Base-by-base conservation (phyloP, 2,329 filamentous ascomycete species). In the Penicillium brasilianum region DNA sequence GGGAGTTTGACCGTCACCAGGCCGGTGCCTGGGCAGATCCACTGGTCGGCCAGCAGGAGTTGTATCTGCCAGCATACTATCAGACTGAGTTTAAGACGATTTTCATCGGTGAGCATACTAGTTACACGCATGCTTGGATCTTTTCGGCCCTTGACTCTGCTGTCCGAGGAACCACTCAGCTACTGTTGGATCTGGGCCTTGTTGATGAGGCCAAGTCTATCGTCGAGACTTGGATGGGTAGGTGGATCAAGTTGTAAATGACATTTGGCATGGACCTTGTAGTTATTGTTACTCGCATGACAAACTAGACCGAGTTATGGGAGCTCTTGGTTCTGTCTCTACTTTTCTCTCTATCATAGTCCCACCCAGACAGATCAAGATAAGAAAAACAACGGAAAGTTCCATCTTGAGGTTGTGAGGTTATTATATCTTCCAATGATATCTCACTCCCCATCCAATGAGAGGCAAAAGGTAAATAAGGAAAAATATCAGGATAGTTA, bases 1-100 rank as follows among this genome's bases (percentile, higher is more conserved):
- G 88, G 89, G 78, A 83, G 55, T 73, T 83, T 8, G 87, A 91
- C 63, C 82, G 85, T 60, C 83, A 85, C 60, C 82, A 88, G 72
- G 83, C 82, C 1, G 88, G 85, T 4, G 84, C 84, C 7, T 92
- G 88, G 88, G 84, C 84, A 1, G 73, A 75, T 4, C 88, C 89
- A 0, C 75, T 80, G 0, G 78, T 87, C 0, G 88, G 88, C 0
- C 87, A 91, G 76, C 88, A 92, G 69, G 83, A 89, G 66, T 70
- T 91, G 25, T 92, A 89, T 66, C 78, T 92, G 9, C 89, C 90
- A 0, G 86, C 88, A n/a, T 92, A 90, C 70, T 90, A 89, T 69
- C 84, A 87, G 71, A 91, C 88, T 0, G 86, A 91, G 73, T 83
- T 83, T 64, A 85, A 88, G 51, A 87, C 88, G n/a, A 85, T 91